phyloP scores from a whole-genome alignment of 2,329 filamentous ascomycete species.

The Beauveria medogensis region DNA sequence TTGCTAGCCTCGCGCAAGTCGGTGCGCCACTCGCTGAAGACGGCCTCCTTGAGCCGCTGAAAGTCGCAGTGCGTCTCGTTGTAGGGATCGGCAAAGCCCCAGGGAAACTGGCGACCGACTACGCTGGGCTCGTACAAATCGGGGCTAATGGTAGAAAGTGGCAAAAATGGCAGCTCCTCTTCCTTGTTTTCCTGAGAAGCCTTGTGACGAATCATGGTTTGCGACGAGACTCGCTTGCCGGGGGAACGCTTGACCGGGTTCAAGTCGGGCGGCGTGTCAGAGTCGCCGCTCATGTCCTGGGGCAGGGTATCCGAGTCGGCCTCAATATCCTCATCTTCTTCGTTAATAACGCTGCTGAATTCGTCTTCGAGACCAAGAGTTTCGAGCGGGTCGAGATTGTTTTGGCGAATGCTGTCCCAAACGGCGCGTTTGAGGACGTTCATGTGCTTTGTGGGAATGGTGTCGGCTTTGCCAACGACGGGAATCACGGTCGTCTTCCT shows the following conservation, averaged over 20 bases:
- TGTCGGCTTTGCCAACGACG: slow-evolving; percentile 93
- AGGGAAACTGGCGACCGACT: slow-evolving; percentile 83
- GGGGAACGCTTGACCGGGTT: slow-evolving; percentile 13
- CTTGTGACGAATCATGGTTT: slow-evolving; percentile 38
- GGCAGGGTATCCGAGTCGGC: slow-evolving; percentile 31
- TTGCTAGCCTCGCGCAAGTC: slow-evolving; percentile 86
- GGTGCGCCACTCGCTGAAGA: slow-evolving; percentile 87
- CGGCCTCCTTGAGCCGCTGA: slow-evolving; percentile 75
- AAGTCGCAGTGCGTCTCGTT: slow-evolving; percentile 92
- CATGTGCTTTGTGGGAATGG: slow-evolving; percentile 94
- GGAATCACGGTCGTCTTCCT: slow-evolving; percentile 94
- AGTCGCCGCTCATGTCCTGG: slow-evolving; percentile 19
- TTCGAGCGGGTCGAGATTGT: slow-evolving; percentile 82
- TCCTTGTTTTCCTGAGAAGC: slow-evolving; percentile 36
- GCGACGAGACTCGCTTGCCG: slow-evolving; percentile 37
- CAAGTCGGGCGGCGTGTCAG: background rate
- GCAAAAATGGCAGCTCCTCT: slow-evolving; percentile 62
- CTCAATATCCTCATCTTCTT: slow-evolving; percentile 51
- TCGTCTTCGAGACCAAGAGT: slow-evolving; percentile 75
- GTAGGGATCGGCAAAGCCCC: slow-evolving; percentile 94
- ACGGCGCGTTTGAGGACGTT: slow-evolving; percentile 81
- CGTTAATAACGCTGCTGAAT: slow-evolving; percentile 49
- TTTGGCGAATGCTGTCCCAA: slow-evolving; percentile 71
- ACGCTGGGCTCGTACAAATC: slow-evolving; percentile 78
- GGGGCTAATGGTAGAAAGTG: slow-evolving; percentile 87